Conservation (phyloP, 1,139 yeast genomes). For the Tardiomyces digboiensis region DNA sequence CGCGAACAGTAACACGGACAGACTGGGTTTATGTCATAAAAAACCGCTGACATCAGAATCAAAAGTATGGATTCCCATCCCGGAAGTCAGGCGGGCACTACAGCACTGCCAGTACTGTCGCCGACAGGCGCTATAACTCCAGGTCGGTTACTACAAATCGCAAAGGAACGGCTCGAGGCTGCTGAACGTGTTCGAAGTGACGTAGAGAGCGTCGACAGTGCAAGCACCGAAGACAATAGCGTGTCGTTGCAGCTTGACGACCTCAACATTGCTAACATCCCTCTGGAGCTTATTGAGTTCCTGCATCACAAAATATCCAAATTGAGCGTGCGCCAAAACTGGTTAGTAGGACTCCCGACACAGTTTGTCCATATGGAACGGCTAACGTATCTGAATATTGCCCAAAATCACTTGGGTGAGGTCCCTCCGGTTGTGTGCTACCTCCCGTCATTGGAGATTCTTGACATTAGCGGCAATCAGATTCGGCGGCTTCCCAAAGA, state of each 20-base stretch:
- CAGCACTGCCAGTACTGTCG: not conserved
- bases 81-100: not conserved
- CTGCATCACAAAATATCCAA: constrained; percentile 4
- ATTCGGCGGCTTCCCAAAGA: constrained; percentile 36
- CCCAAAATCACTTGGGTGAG: constrained; percentile 44
- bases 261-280: not conserved
- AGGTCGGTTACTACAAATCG: not conserved
- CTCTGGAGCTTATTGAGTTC: not conserved
- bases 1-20: too few species aligned
- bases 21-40: too few species aligned
- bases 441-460: constrained; percentile 44
- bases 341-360: constrained; percentile 6
- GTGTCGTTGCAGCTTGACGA: not conserved
- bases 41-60: too few species aligned
- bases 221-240: not conserved
- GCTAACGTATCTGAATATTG: constrained; percentile 56
- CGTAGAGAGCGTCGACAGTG: not conserved
- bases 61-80: not conserved
- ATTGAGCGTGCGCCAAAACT: constrained; percentile 10
- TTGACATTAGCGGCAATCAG: constrained; percentile 58
- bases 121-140: not conserved
- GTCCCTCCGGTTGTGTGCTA: constrained; percentile 40
- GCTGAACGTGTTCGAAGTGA: not conserved
- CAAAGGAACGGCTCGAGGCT: not conserved
- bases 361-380: constrained; percentile 37